Evolutionary conservation across 1,139 yeast genomes (phyloP), one percentile per base, ranked within the genome.

Genomic region (Lodderomyces pseudojiufengensis): DNA sequence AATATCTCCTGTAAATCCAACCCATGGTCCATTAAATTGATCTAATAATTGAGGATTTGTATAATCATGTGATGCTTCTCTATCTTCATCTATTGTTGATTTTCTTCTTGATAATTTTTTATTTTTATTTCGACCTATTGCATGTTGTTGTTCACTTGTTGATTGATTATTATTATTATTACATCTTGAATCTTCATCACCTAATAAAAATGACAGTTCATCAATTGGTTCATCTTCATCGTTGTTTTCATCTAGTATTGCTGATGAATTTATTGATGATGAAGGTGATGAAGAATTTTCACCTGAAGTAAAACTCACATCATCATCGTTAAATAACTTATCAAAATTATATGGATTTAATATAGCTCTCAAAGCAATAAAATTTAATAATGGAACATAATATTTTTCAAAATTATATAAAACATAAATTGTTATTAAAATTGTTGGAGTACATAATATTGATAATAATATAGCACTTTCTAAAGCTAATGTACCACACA

Each of bases 401-500:
- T 76, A 73, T 48, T 70, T 71, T 45, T 79, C 80, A 57, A 76
- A 80, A 35, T 77, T 74, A 65, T 78, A 73, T 31, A 68, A 52
- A 8, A 77, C 64, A 18, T 73, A 52, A 9, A 73, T 48, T 0
- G 84, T 77, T 3, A 70, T 57, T 2, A 77, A 55, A 8, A 78
- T 63, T 36, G 79, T 56, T 2, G 85, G 85, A 5, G 75, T 50
- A 30, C 78, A 65, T 36, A 75, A 55, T 8, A 66, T 62, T 1
- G 84, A 75, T 25, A 78, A 55, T 6, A 75, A 49, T 37, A 69
- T 70, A 0, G 84, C 81, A 36, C 76, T 78, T 47, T 79, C 84
- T 41, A 80, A 62, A 2, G 84, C 84, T 41, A 80, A 59, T 0
- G 85, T 76, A 24, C 86, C 86, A 52, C 80, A 74, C 84, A 79